Base-by-base conservation (phyloP, 176 grass and related monocot genomes). In the Coix lacrymajobi region DNA sequence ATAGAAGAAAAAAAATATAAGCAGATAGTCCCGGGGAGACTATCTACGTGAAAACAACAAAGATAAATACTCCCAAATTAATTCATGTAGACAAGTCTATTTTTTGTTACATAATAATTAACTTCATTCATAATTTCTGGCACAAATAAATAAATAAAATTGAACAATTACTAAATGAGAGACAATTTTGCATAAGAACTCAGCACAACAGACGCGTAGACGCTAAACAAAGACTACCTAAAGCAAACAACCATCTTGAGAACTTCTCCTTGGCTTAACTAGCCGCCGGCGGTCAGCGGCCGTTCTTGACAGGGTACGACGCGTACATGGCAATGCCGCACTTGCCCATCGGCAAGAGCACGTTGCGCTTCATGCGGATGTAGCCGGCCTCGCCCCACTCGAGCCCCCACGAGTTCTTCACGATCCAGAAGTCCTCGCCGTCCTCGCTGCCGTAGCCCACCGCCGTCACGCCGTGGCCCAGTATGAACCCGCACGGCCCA, bases 251-350 rank as follows among this genome's bases (percentile, higher is more conserved):
- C 41, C 41, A 13, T 12, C 11, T 43, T 43, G 41, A 43, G 4
- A 0, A 3, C 13, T 12, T 43, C 13, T 12, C 41, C 41, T 0
- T 43, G 41, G 41, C 41, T 43, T n/a, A n/a, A n/a, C n/a, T 1
- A 12, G 41, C 11, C 11, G 41, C 13, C 41, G 41, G 11, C 41
- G 0, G 10, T 43, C 41, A 43, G 41, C 41, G 41, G 41, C 11
- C 81, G 3, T 56, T 80, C 73, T 90, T 93, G 48, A 88, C 29
- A 0, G 91, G 91, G 60, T 93, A 93, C 0, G 88, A 90, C 6
- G 85, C 65, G 37, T 77, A 31, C 85, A 94, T 88, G 28, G 85
- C 75, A 24, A 91, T 94, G 8, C 92, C 85, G 19, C 92, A 94
- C 40, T 86, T 91, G 61, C 92, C 92, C 24, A 28, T 26, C 11